Conservation (phyloP, 2,329 filamentous ascomycete species). For the Ceratocystiopsis brevicomis region DNA sequence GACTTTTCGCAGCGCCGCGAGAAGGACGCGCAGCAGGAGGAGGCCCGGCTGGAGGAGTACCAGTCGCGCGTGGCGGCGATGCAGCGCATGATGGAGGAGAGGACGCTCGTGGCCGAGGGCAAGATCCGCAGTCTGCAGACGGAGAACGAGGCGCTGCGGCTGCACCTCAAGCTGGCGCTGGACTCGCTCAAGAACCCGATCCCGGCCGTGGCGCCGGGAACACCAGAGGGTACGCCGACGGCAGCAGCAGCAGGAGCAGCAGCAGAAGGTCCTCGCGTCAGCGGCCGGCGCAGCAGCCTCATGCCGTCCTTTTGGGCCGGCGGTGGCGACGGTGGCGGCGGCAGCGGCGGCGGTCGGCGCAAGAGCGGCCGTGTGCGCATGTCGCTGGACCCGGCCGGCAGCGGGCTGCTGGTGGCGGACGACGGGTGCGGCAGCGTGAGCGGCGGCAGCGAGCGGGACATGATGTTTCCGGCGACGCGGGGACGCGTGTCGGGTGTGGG, state of each 20-base stretch:
- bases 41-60: conserved; percentile 65
- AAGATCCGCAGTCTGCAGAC: conserved; percentile 83
- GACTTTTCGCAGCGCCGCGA: conserved; percentile 47
- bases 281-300: conserved; percentile 2
- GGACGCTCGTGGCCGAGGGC: conserved; percentile 71
- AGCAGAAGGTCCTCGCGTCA: background rate
- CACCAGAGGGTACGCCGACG: conserved; percentile 1
- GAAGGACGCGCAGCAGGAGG: conserved; percentile 47
- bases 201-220: conserved; percentile 30
- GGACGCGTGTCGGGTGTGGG: too few species aligned
- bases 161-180: conserved; percentile 75
- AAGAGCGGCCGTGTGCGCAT: conserved; percentile 1
- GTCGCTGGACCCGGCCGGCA: conserved; percentile 4
- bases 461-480: conserved; percentile 14
- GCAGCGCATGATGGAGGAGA: conserved; percentile 94
- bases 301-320: background rate
- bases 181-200: conserved; percentile 85
- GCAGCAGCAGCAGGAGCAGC: background rate
- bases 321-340: background rate
- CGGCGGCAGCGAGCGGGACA: conserved; percentile 8
- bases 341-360: background rate
- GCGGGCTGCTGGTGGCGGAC: conserved; percentile 4
- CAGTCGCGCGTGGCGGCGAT: conserved; percentile 76
- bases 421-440: conserved; percentile 4
- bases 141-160: conserved; percentile 72